These are phyloP conservation scores for Raffaelea arxii DNA, from an alignment of 2,329 filamentous ascomycete genomes.

Conservation along the genomic window DNA sequence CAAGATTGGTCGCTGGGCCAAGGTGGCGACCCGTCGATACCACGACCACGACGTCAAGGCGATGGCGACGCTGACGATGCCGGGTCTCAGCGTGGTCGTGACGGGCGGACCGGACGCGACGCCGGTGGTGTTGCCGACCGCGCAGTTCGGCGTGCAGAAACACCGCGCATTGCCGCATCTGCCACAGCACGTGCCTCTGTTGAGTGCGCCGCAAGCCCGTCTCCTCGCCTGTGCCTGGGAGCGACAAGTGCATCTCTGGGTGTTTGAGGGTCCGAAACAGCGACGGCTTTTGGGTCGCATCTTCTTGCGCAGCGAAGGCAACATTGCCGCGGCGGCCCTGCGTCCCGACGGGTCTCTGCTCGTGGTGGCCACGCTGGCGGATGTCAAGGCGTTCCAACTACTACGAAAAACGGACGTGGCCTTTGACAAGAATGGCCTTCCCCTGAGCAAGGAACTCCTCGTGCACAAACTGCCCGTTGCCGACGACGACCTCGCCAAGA, in stretches of 20 bases:
- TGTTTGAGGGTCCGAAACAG: conserved; percentile 39
- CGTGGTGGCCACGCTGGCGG: conserved; percentile 63
- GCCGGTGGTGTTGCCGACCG: conserved; percentile 72
- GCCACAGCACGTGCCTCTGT: conserved; percentile 65
- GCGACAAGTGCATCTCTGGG: conserved; percentile 77
- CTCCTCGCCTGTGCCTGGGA: conserved; percentile 90
- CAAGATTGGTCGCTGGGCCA: conserved; percentile 63
- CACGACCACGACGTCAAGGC: conserved; percentile 94
- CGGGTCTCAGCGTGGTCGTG: conserved; percentile 73
- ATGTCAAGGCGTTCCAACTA: conserved; percentile 70
- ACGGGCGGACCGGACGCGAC: conserved; percentile 87
- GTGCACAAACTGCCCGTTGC: too few relatives aligned
- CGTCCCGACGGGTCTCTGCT: conserved; percentile 64
- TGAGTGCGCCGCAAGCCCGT: conserved; percentile 62
- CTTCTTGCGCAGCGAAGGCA: conserved; percentile 63
- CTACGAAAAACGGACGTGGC: conserved; percentile 45
- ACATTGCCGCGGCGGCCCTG: conserved; percentile 62
- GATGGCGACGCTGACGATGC: conserved; percentile 81
- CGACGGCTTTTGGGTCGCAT: conserved; percentile 62
- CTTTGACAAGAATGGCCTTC: conserved; percentile 60
- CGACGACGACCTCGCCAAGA: conserved; percentile 34
- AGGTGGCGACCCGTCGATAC: conserved; percentile 75
- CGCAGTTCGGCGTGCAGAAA: conserved; percentile 66
- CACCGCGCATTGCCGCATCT: conserved; percentile 75
- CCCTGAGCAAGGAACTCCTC: too few relatives aligned